Evolutionary conservation across 2,329 filamentous ascomycete genomes (phyloP).

Genomic region (Verticillium alfalfae): DNA sequence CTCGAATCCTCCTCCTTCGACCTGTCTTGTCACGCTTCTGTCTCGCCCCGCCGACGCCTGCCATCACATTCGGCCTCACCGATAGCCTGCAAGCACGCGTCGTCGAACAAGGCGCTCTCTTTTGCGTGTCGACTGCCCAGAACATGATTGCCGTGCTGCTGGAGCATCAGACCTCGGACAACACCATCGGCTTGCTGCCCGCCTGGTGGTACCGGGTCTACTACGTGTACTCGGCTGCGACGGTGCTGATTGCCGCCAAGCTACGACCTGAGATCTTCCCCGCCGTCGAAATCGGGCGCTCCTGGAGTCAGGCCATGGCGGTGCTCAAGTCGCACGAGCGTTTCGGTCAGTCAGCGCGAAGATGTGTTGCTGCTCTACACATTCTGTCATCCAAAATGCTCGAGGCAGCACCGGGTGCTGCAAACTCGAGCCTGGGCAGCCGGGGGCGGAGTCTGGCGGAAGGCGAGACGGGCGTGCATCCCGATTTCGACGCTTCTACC

Average conservation of each 20-base stretch:
- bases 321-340: conserved; percentile 24
- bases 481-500: background rate
- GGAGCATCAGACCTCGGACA: conserved; percentile 21
- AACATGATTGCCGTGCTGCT: conserved; percentile 22
- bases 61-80: conserved; percentile 4
- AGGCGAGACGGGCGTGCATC: background rate
- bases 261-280: conserved; percentile 25
- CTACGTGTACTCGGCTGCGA: conserved; percentile 29
- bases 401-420: conserved; percentile 8
- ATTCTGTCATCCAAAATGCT: conserved; percentile 26
- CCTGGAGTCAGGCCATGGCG: conserved; percentile 25
- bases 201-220: conserved; percentile 34
- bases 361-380: conserved; percentile 25
- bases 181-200: conserved; percentile 24
- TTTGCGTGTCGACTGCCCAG: conserved; percentile 27
- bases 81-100: conserved; percentile 20
- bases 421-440: background rate
- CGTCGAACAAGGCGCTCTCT: conserved; percentile 23
- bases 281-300: conserved; percentile 15
- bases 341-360: conserved; percentile 23
- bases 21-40: conserved; percentile 26
- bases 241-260: conserved; percentile 27
- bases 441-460: background rate
- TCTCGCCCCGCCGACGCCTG: conserved; percentile 12
- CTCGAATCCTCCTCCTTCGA: conserved; percentile 24